Base-by-base conservation (phyloP, 352 stramenopile species). In the Globisporangium heterothallicum region DNA sequence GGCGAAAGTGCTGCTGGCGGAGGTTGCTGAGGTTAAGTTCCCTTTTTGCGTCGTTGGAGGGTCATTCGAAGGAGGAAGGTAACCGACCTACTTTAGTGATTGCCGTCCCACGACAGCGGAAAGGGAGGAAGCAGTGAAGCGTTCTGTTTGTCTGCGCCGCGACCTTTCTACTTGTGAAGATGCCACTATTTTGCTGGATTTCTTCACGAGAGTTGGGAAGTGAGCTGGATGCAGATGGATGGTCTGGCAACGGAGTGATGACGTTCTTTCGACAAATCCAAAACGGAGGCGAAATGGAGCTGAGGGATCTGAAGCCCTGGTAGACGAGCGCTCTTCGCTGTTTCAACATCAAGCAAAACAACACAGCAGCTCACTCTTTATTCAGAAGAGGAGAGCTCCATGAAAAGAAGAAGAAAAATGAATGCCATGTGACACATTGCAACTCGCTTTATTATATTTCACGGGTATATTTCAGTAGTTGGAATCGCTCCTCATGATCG, bases 1-100 rank as follows among this genome's bases (percentile, higher is more conserved):
- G 95, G 94, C 53, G 85, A 80, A 32, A 78, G 83, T 52, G 94
- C 95, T 59, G 88, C 91, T 70, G 94, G 90, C 57, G 87, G 79
- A 44, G 92, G 93, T 70, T 99, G 96, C 94, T 99, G 96, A 98
- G 96, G 96, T 59, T 77, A 74, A 74, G 69, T 72, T 50, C 70
- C 65, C 60, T 82, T 66, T 72, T 65, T 53, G 42, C 49, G 53
- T 41, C 32, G 40, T 51, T 49, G 10, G 35, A 55, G 27, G 38
- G 46, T 59, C 54, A 59, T 35, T 56, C 49, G 16, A 38, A 32
- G 42, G 26, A 19, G 25, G 21, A 16, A 49, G 43, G 9, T 36
- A 14, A 38, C 16, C n/a, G 18, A 25, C 24, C 30, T 25, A 13
- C 12, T 42, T 43, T 30, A 30, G 18, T 44, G 21, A 26, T 10